Percentiles rank a stretch among this genome's conserved stretches.
phyloP scores from a whole-genome alignment of 495 filamentous ascomycete genomes.

The Neurospora sp. region DNA sequence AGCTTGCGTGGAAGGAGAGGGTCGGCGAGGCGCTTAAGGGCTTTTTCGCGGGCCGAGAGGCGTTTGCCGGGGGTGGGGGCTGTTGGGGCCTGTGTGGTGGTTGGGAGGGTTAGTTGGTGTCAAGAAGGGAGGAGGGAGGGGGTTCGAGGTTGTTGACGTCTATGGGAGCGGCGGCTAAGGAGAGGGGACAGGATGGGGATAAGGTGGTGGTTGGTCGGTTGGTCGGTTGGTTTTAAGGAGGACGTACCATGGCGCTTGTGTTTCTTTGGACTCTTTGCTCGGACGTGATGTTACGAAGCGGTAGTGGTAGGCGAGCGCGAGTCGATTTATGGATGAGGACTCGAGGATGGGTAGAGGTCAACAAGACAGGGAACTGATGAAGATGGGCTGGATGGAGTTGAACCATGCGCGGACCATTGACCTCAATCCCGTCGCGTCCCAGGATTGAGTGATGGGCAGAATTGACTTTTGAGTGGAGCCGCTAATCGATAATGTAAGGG shows the following conservation, averaged over 20 bases:
- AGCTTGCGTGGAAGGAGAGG: conserved; percentile 29
- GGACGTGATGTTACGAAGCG: no score
- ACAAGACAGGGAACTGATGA: background rate
- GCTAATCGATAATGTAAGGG: background rate
- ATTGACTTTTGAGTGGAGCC: conserved; percentile 24
- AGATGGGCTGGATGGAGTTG: conserved; percentile 1
- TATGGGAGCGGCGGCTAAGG: no score
- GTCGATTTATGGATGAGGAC: no score
- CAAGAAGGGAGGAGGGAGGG: background rate
- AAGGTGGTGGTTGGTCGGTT: background rate
- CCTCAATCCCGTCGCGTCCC: background rate
- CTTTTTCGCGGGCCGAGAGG: conserved; percentile 21
- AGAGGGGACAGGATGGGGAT: background rate
- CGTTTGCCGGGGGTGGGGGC: conserved; percentile 16
- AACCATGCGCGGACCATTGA: background rate
- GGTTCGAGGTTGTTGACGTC: no score
- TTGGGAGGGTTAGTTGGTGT: background rate
- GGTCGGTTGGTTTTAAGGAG: background rate
- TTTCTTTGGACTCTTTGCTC: background rate
- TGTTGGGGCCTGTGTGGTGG: conserved; percentile 21
- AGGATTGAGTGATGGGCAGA: background rate
- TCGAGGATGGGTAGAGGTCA: no score
- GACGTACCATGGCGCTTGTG: conserved; percentile 9
- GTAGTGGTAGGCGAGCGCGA: background rate
- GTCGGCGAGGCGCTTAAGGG: conserved; percentile 22